A percentile compares a stretch with the other conserved stretches of the same genome.
phyloP scores from a whole-genome alignment of 2,329 filamentous ascomycete genomes.

The Didymella segeticola region DNA sequence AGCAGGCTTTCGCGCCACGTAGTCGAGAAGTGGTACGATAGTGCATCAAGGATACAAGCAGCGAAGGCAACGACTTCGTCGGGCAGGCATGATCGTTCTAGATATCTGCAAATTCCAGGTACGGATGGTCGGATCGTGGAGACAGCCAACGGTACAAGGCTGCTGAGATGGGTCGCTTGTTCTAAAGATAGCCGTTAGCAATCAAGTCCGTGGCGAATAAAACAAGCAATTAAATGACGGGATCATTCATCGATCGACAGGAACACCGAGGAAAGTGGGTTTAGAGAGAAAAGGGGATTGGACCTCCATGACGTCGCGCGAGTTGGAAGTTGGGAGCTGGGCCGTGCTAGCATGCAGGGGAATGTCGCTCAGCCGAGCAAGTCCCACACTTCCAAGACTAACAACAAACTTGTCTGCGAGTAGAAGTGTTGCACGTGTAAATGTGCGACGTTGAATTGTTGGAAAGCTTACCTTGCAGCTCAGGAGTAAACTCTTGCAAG shows the following conservation, averaged over 20 bases:
- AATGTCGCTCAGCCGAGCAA: constrained; percentile 23
- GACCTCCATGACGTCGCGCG: constrained; percentile 18
- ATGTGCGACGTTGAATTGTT: constrained; percentile 7
- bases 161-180: constrained; percentile 44
- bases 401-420: constrained; percentile 24
- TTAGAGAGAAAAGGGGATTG: constrained; percentile 17
- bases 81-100: constrained; percentile 42
- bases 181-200: constrained; percentile 39
- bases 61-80: constrained; percentile 47
- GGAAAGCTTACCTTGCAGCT: constrained; percentile 41
- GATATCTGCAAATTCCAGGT: constrained; percentile 35
- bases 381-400: constrained; percentile 20
- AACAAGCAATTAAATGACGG: constrained; percentile 21
- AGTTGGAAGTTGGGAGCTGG: no score
- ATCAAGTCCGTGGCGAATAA: constrained; percentile 18
- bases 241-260: constrained; percentile 29
- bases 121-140: constrained; percentile 37
- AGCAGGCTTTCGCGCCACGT: constrained; percentile 39
- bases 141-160: constrained; percentile 45
- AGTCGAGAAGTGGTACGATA: constrained; percentile 42
- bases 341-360: constrained; percentile 24
- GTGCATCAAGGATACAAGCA: constrained; percentile 47
- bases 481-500: constrained; percentile 21
- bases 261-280: constrained; percentile 20
- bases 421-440: constrained; percentile 25